Evolutionary conservation across 1,139 yeast species (phyloP).

Genomic region (Saccharomyces hybrid): DNA sequence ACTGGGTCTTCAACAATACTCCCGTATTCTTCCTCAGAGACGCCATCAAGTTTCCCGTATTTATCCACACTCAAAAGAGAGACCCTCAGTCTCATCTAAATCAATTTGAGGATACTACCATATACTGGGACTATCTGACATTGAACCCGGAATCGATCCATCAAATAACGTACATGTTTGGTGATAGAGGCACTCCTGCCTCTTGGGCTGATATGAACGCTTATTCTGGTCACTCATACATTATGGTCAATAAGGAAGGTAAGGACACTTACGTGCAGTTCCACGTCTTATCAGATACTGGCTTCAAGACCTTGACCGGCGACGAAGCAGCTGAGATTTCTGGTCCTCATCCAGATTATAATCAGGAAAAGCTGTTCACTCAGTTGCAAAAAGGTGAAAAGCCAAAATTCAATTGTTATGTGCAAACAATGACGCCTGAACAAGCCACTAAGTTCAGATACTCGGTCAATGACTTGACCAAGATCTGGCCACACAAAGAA

Average conservation of each 20-base stretch:
- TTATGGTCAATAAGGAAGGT: conserved; percentile 59
- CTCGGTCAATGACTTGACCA: conserved; percentile 62
- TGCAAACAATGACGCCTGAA: conserved; percentile 67
- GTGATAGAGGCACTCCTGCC: conserved; percentile 69
- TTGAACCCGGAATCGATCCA: conserved; percentile 58
- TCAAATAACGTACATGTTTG: conserved; percentile 56
- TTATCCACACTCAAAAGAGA: no score
- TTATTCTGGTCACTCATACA: conserved; percentile 70
- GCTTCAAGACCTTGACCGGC: conserved; percentile 47
- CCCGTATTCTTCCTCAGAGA: no score
- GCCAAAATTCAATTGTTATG: conserved; percentile 60
- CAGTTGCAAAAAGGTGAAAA: conserved; percentile 51
- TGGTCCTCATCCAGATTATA: conserved; percentile 57
- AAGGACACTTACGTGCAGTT: conserved; percentile 61
- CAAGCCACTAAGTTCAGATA: conserved; percentile 54
- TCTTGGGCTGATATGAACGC: conserved; percentile 62
- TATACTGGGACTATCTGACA: conserved; percentile 64
- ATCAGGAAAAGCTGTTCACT: conserved; percentile 50
- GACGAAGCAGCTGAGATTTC: conserved; percentile 52
- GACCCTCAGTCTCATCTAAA: conserved; percentile 44
- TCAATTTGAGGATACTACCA: conserved; percentile 40
- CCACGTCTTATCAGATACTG: conserved; percentile 56
- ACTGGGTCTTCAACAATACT: no score
- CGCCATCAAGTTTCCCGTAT: no score
- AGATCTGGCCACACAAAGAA: conserved; percentile 50